Base-by-base conservation (phyloP, 352 stramenopile species). In the Globisporangium canariense region DNA sequence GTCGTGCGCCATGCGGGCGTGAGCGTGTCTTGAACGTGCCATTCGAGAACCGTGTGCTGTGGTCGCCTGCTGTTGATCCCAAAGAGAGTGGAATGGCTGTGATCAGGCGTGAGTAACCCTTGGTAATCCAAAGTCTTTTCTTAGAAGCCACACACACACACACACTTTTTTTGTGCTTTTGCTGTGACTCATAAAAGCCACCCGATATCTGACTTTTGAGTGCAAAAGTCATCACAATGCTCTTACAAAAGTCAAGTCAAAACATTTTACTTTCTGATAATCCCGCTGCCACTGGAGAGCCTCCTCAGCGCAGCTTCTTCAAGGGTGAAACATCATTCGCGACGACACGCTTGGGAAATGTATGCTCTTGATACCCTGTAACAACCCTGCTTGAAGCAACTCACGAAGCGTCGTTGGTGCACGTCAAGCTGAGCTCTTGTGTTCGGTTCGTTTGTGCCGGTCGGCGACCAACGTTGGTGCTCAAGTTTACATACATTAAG, bases 401-500 rank as follows among this genome's bases (percentile, higher is more conserved):
- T 28, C 25, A 28, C 25, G 25, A 28, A 28, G 25, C 25, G 25
- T 28, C 25, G 25, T 28, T 28, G 25, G 25, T 28, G 25, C 25
- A 28, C 25, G 25, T 28, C 25, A 28, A 28, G 25, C 25, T 45
- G 38, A 45, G 38, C 8, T 45, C 38, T 16, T 45, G 38, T 45
- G 38, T 45, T 28, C 25, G 25, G 25, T 28, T 28, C 25, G 25
- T 28, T 28, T 28, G 25, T 28, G 25, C 25, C 25, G 25, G 25
- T 28, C 25, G 25, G 34, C 34, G 7, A 40, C 10, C 34, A 40
- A 40, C 34, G 11, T 45, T 45, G 10, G 45, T 22, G 18, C 45
- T 51, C 45, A 51, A 25, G 45, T 28, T 9, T 51, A 51, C 45
- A 51, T 51, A 51, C 45, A 51, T 51, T 51, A 51, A 51, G 18